phyloP scores from a whole-genome alignment of 192 early-diverging fungal species.

The Coemansia javaensis region DNA sequence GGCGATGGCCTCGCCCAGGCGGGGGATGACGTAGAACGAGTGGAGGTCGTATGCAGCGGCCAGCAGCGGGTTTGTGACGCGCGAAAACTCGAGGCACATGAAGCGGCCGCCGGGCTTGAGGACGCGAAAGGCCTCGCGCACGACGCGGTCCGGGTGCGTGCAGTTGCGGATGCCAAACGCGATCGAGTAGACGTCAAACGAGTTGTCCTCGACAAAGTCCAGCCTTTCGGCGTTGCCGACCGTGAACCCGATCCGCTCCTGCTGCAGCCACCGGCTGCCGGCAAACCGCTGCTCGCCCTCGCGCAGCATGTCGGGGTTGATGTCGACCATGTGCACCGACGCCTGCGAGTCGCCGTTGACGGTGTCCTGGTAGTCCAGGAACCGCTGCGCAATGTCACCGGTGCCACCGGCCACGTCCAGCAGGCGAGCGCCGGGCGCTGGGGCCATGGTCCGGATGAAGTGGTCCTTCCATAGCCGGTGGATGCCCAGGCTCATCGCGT shows the following conservation, averaged over 20 bases:
- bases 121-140: conserved; percentile 88
- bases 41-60: conserved; percentile 84
- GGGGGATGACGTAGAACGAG: conserved; percentile 91
- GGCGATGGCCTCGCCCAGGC: conserved; percentile 80
- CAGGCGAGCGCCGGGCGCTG: conserved; percentile 72
- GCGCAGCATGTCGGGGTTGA: conserved; percentile 94
- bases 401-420: conserved; percentile 98
- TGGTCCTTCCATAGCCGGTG: conserved; percentile 97
- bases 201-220: conserved; percentile 63
- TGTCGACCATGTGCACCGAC: conserved; percentile 86
- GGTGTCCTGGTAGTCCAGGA: conserved; percentile 76
- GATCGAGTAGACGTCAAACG: conserved; percentile 92
- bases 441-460: conserved; percentile 78
- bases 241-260: conserved; percentile 64
- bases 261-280: conserved; percentile 34
- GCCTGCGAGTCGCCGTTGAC: conserved; percentile 55
- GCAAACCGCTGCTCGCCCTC: conserved; percentile 77
- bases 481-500: conserved; percentile 89
- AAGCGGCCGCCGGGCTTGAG: conserved; percentile 95
- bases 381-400: conserved; percentile 95
- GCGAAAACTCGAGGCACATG: conserved; percentile 91
- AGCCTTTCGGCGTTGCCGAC: conserved; percentile 90
- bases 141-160: conserved; percentile 83
- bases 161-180: conserved; percentile 98
- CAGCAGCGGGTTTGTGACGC: conserved; percentile 83